A percentile compares a stretch with the other conserved stretches of the same genome.
Evolutionary conservation across 2,329 filamentous ascomycete genomes (phyloP).

Genomic region (Fulvia fulva): DNA sequence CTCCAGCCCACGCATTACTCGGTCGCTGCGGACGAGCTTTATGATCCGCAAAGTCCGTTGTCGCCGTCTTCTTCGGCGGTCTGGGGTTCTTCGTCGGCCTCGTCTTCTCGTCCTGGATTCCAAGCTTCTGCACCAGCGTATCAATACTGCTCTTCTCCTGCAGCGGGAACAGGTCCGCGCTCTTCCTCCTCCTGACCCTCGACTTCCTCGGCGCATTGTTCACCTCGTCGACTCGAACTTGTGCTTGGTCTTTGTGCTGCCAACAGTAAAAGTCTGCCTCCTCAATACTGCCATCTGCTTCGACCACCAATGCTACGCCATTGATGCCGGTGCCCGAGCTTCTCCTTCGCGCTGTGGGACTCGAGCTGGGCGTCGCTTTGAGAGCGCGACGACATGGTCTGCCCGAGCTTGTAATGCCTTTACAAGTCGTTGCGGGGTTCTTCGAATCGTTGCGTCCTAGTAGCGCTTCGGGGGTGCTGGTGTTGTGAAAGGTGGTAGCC

Average conservation of each 20-base stretch:
- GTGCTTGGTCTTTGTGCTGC: slow-evolving; percentile 89
- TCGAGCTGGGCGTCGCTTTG: slow-evolving; percentile 33
- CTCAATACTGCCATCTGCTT: slow-evolving; percentile 51
- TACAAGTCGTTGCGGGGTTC: slow-evolving; percentile 78
- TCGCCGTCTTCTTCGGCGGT: slow-evolving; percentile 14
- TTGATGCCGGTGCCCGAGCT: slow-evolving; percentile 7
- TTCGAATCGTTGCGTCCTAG: slow-evolving; percentile 79
- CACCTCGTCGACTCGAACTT: slow-evolving; percentile 23
- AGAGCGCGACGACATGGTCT: slow-evolving; percentile 75
- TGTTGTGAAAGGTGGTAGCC: not conserved
- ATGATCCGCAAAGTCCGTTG: slow-evolving; percentile 13
- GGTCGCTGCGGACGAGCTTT: not conserved
- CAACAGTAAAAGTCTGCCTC: slow-evolving; percentile 75
- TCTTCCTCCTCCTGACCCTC: slow-evolving; percentile 18
- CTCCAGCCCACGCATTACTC: not conserved
- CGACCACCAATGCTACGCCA: slow-evolving; percentile 40
- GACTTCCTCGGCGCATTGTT: slow-evolving; percentile 15
- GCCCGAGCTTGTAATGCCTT: slow-evolving; percentile 79
- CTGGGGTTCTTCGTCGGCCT: not conserved
- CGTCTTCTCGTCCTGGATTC: slow-evolving; percentile 35
- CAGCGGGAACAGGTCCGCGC: slow-evolving; percentile 51
- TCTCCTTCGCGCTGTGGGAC: slow-evolving; percentile 29
- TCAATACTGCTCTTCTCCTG: slow-evolving; percentile 75
- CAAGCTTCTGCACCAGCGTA: slow-evolving; percentile 75
- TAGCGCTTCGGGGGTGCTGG: slow-evolving; percentile 33